Conservation (phyloP, 257 asterid species). For the Salvia miltiorrhiza region DNA sequence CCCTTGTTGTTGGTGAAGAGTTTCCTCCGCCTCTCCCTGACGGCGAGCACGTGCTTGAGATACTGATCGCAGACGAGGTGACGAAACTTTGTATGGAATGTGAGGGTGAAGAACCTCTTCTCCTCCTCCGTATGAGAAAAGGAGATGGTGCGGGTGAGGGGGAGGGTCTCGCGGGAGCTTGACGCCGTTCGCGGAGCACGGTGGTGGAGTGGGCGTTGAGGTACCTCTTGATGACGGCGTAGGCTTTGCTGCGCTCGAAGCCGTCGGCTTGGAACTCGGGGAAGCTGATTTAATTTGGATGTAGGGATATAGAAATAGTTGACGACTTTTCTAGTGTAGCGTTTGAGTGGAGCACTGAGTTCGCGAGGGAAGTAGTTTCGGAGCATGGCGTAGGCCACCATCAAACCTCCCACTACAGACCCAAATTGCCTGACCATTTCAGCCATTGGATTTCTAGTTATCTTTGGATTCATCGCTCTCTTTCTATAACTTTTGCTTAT, state of each 20-base stretch:
- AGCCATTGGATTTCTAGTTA: no score
- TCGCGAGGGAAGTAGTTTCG: slow-evolving; percentile 41
- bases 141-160: slow-evolving; percentile 32
- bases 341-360: slow-evolving; percentile 21
- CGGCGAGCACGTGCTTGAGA: slow-evolving; percentile 37
- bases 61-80: slow-evolving; percentile 26
- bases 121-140: slow-evolving; percentile 37
- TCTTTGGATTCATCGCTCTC: no score
- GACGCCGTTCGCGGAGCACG: no score
- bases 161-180: slow-evolving; percentile 18
- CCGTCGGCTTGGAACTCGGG: slow-evolving; percentile 21
- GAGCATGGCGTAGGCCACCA: slow-evolving; percentile 47
- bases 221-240: slow-evolving; percentile 44
- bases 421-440: no score
- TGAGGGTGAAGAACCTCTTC: slow-evolving; percentile 39
- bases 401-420: no score
- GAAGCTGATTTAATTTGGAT: slow-evolving; percentile 39
- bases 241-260: slow-evolving; percentile 44
- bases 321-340: slow-evolving; percentile 13
- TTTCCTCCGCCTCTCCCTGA: slow-evolving; percentile 40
- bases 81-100: slow-evolving; percentile 34
- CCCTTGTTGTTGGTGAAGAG: slow-evolving; percentile 42
- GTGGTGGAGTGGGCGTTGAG: slow-evolving; percentile 41
- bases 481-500: no score
- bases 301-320: slow-evolving; percentile 36